Percentiles rank a stretch among this genome's conserved stretches.
These are phyloP conservation scores for Phalaenopsis aphrodite DNA, from an alignment of 106 monocot genomes.

Conservation along the genomic window DNA sequence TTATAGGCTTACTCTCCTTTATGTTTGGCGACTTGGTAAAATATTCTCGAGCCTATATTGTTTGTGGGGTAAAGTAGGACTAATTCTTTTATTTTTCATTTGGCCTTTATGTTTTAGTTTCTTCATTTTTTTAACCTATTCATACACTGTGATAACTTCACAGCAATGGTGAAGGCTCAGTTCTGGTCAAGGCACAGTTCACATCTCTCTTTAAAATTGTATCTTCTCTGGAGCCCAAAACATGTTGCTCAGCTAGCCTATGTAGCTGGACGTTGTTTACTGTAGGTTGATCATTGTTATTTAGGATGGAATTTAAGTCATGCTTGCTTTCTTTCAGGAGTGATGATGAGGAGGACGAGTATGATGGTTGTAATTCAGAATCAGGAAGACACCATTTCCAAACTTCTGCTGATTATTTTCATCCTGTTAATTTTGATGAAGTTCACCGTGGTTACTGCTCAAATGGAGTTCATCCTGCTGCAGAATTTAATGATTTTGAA, in stretches of 20 bases:
- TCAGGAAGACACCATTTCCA: conserved; percentile 32
- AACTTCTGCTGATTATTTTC: conserved; percentile 50
- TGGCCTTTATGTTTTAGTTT: background rate
- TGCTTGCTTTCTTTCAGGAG: conserved; percentile 42
- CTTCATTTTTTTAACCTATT: background rate
- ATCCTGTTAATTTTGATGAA: conserved; percentile 36
- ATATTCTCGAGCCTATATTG: background rate
- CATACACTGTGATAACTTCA: background rate
- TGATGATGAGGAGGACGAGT: conserved; percentile 39
- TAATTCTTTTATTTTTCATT: background rate
- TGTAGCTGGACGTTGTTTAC: background rate
- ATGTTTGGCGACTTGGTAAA: background rate
- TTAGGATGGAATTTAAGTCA: conserved; percentile 3
- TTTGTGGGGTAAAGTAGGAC: background rate
- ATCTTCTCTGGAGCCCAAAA: background rate
- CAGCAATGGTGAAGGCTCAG: background rate
- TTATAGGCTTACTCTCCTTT: background rate
- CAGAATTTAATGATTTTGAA: conserved; percentile 27
- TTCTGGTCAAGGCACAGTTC: background rate
- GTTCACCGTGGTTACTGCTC: conserved; percentile 21
- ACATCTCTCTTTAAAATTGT: background rate
- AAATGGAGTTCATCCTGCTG: conserved; percentile 27
- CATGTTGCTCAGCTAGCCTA: background rate
- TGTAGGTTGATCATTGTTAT: background rate
- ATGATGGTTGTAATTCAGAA: conserved; percentile 35